Evolutionary conservation across 2,329 filamentous ascomycete species (phyloP), one percentile per base, ranked within the genome.

Genomic region (Neurospora sp.): DNA sequence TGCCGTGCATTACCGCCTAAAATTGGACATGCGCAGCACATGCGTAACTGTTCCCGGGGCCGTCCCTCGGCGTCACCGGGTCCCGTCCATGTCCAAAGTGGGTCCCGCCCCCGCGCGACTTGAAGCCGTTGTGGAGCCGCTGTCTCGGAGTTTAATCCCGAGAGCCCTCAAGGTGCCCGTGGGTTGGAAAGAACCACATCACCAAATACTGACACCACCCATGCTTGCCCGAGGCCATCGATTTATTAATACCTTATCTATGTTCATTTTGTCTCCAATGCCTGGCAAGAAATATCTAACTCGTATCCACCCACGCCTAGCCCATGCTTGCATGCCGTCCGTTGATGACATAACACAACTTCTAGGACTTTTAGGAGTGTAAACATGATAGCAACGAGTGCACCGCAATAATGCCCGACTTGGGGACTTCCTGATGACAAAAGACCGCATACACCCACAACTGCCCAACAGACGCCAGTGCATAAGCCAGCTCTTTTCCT

Each of bases 1-100:
- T 83, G 81, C 82, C 81, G 17, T 0, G 0, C 0, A 8, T 72
- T 69, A 82, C 81, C 81, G 81, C 81, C 74, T 28, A 46, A 46
- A 28, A 11, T 71, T 42, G n/a, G 13, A 23, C 43, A 52, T 23
- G 19, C 8, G 28, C 23, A 58, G 23, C 23, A 33, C 28, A 36
- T 36, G 13, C 28, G 8, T 17, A 33, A 62, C 52, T 15, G 52
- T 28, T 10, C 7, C 52, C 8, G 52, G 15, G 28, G 28, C 52
- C 52, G 52, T 62, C 23, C 52, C 52, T 62, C 52, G 52, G 46
- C 46, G 46, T n/a, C 42, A 33, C 33, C 33, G 33, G 40, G 28
- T 28, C 28, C 28, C 28, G 28, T 28, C 28, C 28, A 28, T 28
- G 28, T 28, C 28, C 28, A 28, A 28, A 28, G 28, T 28, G 52